These are phyloP conservation scores for Penicillium lagena DNA, from an alignment of 495 filamentous ascomycete genomes.

Conservation along the genomic window DNA sequence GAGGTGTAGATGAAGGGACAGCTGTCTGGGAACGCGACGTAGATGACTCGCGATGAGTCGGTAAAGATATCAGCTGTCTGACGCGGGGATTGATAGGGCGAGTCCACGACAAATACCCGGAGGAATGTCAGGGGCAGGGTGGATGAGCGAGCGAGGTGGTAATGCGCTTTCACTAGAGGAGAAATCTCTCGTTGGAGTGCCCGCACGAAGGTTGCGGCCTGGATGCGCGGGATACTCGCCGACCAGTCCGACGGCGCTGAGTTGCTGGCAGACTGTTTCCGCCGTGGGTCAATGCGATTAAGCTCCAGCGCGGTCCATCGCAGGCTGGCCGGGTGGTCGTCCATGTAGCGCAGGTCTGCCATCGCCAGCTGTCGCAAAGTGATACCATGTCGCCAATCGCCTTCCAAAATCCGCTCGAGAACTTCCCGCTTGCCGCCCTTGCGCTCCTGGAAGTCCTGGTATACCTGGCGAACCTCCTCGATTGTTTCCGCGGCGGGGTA, in stretches of 20 bases:
- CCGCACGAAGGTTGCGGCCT: conserved; percentile 66
- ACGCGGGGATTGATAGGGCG: conserved; percentile 57
- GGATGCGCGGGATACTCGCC: conserved; percentile 60
- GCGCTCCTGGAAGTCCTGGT: conserved; percentile 44
- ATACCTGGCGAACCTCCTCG: conserved; percentile 56
- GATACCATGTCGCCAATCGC: conserved; percentile 76
- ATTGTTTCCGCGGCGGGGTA: conserved; percentile 57
- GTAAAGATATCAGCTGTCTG: conserved; percentile 35
- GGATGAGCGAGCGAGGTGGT: conserved; percentile 60
- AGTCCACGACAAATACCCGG: conserved; percentile 67
- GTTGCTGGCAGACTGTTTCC: not conserved
- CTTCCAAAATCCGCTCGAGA: conserved; percentile 67
- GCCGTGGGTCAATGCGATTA: conserved; percentile 25
- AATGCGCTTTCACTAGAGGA: conserved; percentile 74
- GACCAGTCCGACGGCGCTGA: conserved; percentile 26
- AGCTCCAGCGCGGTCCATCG: conserved; percentile 71
- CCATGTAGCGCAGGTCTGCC: conserved; percentile 70
- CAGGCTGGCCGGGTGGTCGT: conserved; percentile 64
- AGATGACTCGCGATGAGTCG: conserved; percentile 57
- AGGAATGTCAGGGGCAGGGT: conserved; percentile 61
- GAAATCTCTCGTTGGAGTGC: conserved; percentile 65
- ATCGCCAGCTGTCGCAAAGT: conserved; percentile 74
- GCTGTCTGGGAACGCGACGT: conserved; percentile 72
- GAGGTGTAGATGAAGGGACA: conserved; percentile 71
- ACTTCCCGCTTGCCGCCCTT: conserved; percentile 71